These are phyloP conservation scores for Musa itinerans DNA, from an alignment of 176 grass and related monocot genomes.

Conservation along the genomic window DNA sequence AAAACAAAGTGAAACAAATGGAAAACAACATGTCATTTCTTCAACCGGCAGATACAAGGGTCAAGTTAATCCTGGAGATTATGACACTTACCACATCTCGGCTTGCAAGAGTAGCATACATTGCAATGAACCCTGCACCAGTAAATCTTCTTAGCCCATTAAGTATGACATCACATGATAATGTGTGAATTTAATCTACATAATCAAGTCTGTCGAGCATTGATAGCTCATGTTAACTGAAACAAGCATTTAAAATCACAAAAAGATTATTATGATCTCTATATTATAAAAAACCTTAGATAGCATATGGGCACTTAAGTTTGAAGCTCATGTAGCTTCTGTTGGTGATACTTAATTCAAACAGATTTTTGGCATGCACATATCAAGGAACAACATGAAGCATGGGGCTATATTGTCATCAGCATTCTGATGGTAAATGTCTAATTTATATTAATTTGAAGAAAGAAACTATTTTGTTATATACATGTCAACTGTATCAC, in stretches of 20 bases:
- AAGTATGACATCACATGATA: not conserved
- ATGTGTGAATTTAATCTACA: not conserved
- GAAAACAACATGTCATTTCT: not conserved
- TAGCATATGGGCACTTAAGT: not conserved
- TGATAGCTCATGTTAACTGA: not conserved
- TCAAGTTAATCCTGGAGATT: not conserved
- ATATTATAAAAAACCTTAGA: not conserved
- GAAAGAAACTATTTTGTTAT: not conserved
- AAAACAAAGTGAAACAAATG: slow-evolving; percentile 8
- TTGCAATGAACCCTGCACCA: slow-evolving; percentile 82
- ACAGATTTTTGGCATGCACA: not conserved
- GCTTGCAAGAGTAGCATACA: slow-evolving; percentile 98
- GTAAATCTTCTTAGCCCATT: slow-evolving; percentile 1
- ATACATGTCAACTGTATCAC: not conserved
- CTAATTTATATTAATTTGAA: too few species aligned
- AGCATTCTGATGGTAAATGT: too few species aligned
- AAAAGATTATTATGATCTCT: not conserved
- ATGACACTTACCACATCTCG: slow-evolving; percentile 78
- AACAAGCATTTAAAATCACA: not conserved
- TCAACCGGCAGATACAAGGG: not conserved
- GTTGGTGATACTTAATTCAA: not conserved
- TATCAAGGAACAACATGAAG: not conserved
- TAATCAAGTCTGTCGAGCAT: not conserved
- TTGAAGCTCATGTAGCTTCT: not conserved
- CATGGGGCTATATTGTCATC: not conserved